phyloP scores from a whole-genome alignment of 2,329 filamentous ascomycete genomes.

The Dendrostoma leiphaemia region DNA sequence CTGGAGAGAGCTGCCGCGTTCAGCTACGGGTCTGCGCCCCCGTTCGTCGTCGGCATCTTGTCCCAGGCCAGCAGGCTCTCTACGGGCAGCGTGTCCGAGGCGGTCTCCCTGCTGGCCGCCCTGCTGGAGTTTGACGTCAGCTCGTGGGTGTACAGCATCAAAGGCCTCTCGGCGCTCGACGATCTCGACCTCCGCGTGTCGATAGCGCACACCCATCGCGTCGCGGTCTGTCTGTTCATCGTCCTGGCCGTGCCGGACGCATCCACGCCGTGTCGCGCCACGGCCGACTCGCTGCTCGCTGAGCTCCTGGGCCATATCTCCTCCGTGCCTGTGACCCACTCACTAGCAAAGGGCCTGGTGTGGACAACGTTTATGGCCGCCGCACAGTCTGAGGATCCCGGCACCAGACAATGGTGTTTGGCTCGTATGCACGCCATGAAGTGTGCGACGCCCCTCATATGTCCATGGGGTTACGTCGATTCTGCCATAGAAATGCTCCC shows the following conservation, averaged over 20 bases:
- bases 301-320: slow-evolving; percentile 48
- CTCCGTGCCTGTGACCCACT: slow-evolving; percentile 45
- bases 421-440: slow-evolving; percentile 34
- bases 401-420: slow-evolving; percentile 47
- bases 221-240: slow-evolving; percentile 46
- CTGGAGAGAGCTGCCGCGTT: slow-evolving; percentile 40
- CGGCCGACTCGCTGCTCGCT: slow-evolving; percentile 34
- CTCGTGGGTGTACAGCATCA: slow-evolving; percentile 38
- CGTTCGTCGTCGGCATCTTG: slow-evolving; percentile 42
- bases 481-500: slow-evolving; percentile 45
- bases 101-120: slow-evolving; percentile 32
- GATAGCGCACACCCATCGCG: slow-evolving; percentile 41
- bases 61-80: slow-evolving; percentile 41
- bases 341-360: slow-evolving; percentile 54
- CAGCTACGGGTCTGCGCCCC: slow-evolving; percentile 47
- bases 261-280: neutral
- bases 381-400: slow-evolving; percentile 44
- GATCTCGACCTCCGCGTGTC: slow-evolving; percentile 36
- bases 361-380: slow-evolving; percentile 58
- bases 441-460: slow-evolving; percentile 36
- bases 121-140: slow-evolving; percentile 40
- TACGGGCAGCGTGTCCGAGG: slow-evolving; percentile 25
- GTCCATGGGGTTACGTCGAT: slow-evolving; percentile 48
- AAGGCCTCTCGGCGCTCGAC: slow-evolving; percentile 32
- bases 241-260: slow-evolving; percentile 34